A percentile compares a stretch with the other conserved stretches of the same genome.
phyloP scores from a whole-genome alignment of 495 filamentous ascomycete genomes.

The Hyaloscypha bicolor region DNA sequence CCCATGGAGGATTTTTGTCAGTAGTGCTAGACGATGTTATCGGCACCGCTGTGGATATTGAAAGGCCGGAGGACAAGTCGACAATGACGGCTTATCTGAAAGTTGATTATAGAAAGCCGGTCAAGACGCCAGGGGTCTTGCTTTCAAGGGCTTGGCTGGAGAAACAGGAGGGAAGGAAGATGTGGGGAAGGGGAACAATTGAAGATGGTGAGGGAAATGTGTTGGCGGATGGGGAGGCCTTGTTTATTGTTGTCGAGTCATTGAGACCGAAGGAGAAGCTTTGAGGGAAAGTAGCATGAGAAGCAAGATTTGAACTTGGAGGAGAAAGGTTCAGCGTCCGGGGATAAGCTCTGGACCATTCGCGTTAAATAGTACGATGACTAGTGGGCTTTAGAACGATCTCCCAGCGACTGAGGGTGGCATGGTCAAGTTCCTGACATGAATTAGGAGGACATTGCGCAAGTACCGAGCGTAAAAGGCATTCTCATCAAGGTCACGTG shows the following conservation, averaged over 20 bases:
- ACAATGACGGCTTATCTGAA: conserved; percentile 37
- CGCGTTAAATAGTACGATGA: too few relatives aligned
- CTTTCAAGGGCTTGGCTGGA: conserved; percentile 32
- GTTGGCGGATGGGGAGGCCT: conserved; percentile 32
- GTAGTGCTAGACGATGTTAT: conserved; percentile 33
- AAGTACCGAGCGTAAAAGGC: too few relatives aligned
- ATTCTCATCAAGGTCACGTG: too few relatives aligned
- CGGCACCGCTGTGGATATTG: conserved; percentile 26
- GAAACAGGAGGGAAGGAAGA: conserved; percentile 37
- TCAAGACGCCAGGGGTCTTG: conserved; percentile 34
- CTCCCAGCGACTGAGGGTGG: too few relatives aligned
- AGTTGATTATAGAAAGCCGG: conserved; percentile 35
- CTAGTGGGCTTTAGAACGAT: too few relatives aligned
- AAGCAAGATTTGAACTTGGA: too few relatives aligned
- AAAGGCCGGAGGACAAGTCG: conserved; percentile 23
- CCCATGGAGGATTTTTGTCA: conserved; percentile 29
- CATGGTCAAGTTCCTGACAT: too few relatives aligned
- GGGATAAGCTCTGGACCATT: too few relatives aligned
- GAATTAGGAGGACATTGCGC: too few relatives aligned
- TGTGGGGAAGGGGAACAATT: conserved; percentile 32
- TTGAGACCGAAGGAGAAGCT: conserved; percentile 11
- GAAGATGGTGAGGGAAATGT: conserved; percentile 38
- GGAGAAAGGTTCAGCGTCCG: too few relatives aligned
- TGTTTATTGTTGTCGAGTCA: conserved; percentile 32
- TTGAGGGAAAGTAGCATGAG: conserved; percentile 8